A percentile compares a stretch with the other conserved stretches of the same genome.
These are phyloP conservation scores for Tylopilus cervinicoccineus DNA, from an alignment of 768 basidiomycete genomes.

Conservation along the genomic window DNA sequence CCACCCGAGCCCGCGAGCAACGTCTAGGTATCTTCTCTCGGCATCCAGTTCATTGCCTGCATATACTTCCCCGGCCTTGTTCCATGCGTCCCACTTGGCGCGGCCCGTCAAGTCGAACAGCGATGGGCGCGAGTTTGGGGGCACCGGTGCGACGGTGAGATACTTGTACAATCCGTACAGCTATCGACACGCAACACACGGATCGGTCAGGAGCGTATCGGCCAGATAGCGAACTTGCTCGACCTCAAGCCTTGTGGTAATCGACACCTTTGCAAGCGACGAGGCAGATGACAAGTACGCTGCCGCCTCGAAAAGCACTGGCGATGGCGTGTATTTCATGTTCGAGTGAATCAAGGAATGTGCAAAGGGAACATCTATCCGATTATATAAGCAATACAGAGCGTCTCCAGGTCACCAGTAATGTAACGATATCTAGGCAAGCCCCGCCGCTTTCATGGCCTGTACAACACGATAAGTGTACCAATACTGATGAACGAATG, in stretches of 20 bases:
- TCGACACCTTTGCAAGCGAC: slow-evolving; percentile 52
- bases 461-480: slow-evolving; percentile 26
- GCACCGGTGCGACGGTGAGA: slow-evolving; percentile 55
- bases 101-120: slow-evolving; percentile 76
- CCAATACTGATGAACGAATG: background rate
- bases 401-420: slow-evolving; percentile 6
- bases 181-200: slow-evolving; percentile 40
- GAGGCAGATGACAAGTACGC: slow-evolving; percentile 57
- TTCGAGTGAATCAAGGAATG: background rate
- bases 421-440: slow-evolving; percentile 42
- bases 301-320: slow-evolving; percentile 56
- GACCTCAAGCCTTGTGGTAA: slow-evolving; percentile 74
- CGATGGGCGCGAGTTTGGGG: slow-evolving; percentile 59
- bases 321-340: slow-evolving; percentile 34
- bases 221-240: slow-evolving; percentile 18
- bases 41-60: slow-evolving; percentile 40
- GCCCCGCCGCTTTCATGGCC: slow-evolving; percentile 78
- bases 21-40: slow-evolving; percentile 62
- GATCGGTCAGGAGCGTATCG: slow-evolving; percentile 17
- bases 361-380: slow-evolving; percentile 11
- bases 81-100: slow-evolving; percentile 90
- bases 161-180: slow-evolving; percentile 85
- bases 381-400: slow-evolving; percentile 36
- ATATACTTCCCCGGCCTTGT: slow-evolving; percentile 45
- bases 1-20: slow-evolving; percentile 74